phyloP scores from a whole-genome alignment of 768 basidiomycete species.

The Phlebiopsis gigantea region DNA sequence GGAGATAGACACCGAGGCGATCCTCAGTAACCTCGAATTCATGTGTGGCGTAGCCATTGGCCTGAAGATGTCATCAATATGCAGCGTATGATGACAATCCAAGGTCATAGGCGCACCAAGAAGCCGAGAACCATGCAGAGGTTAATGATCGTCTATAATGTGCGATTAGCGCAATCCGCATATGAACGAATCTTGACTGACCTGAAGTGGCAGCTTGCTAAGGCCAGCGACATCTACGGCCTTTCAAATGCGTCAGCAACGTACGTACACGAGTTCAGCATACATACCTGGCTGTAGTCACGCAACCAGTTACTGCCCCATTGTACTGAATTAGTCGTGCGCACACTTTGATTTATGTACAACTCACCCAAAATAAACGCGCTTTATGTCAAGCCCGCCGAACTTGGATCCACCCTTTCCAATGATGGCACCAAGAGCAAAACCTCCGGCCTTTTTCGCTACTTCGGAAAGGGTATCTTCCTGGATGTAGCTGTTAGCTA shows the following conservation, averaged over 20 bases:
- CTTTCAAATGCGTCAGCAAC: constrained; percentile 26
- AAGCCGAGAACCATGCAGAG: constrained; percentile 90
- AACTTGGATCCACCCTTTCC: constrained; percentile 62
- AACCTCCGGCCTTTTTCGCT: constrained; percentile 49
- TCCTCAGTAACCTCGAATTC: constrained; percentile 86
- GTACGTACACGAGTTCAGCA: not conserved
- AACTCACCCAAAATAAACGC: constrained; percentile 74
- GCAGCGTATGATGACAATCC: too few species aligned
- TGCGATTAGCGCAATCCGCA: not conserved
- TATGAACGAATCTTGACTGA: constrained; percentile 21
- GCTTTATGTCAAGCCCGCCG: constrained; percentile 73
- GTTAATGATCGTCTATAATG: constrained; percentile 75
- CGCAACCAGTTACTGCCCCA: constrained; percentile 72
- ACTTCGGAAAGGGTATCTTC: constrained; percentile 66
- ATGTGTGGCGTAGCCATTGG: constrained; percentile 73
- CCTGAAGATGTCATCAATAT: constrained; percentile 32
- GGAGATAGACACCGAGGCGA: constrained; percentile 80
- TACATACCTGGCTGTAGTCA: constrained; percentile 71
- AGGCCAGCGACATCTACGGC: constrained; percentile 81
- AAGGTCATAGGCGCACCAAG: constrained; percentile 43
- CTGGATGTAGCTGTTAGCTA: constrained; percentile 31
- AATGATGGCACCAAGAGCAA: constrained; percentile 53
- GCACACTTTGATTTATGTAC: not conserved
- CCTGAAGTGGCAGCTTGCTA: constrained; percentile 67
- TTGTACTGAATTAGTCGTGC: not conserved